phyloP scores from a whole-genome alignment of 2,329 filamentous ascomycete genomes.

The Setomelanomma holmii region DNA sequence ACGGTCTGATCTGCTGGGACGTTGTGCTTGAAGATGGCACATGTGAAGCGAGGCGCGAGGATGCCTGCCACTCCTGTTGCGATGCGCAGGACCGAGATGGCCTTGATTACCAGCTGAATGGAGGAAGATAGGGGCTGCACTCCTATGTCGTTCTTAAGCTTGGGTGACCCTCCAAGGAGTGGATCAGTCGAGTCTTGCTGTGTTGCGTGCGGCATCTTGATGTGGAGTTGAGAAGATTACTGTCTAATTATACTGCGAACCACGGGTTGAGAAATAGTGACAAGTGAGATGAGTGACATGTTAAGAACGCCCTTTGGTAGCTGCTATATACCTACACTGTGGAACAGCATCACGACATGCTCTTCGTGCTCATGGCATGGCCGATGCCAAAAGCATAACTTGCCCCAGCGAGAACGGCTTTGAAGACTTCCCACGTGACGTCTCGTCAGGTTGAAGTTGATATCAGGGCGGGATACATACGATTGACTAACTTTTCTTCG shows the following conservation, averaged over 20 bases:
- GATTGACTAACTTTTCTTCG: no score
- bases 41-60: conserved; percentile 29
- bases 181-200: conserved; percentile 13
- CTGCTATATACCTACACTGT: not conserved
- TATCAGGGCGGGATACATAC: no score
- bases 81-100: conserved; percentile 26
- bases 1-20: conserved; percentile 19
- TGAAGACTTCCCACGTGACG: no score
- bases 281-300: no score
- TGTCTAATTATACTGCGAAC: no score
- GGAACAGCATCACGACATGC: not conserved
- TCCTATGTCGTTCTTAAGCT: conserved; percentile 9
- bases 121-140: conserved; percentile 16
- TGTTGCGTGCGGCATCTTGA: conserved; percentile 18
- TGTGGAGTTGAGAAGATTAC: not conserved
- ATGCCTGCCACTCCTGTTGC: conserved; percentile 25
- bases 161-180: conserved; percentile 17
- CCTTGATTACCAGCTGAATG: conserved; percentile 23
- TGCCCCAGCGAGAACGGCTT: not conserved
- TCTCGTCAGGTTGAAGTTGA: no score
- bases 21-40: conserved; percentile 22
- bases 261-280: no score
- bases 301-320: not conserved
- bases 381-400: not conserved
- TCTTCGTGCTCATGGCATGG: not conserved